Conservation (phyloP, 805 yeast species). For the Ogataea chonburiensis region DNA sequence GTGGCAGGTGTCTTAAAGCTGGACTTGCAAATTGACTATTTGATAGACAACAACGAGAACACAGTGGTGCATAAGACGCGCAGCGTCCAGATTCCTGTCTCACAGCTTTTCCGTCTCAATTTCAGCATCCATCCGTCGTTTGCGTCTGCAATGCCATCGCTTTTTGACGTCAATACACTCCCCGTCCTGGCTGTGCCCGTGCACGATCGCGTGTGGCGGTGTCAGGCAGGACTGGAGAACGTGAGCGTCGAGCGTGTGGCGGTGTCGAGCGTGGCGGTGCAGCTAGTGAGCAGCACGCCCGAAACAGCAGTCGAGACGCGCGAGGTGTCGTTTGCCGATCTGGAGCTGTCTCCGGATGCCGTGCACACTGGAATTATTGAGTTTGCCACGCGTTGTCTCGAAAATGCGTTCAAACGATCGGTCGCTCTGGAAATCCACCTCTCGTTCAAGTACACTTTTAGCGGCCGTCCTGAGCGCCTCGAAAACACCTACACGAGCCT, state of each 20-base stretch:
- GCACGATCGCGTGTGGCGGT: slow-evolving; percentile 39
- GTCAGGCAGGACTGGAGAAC: slow-evolving; percentile 32
- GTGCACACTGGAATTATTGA: slow-evolving; percentile 11
- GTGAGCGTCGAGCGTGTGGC: slow-evolving; percentile 30
- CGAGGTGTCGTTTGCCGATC: neutral
- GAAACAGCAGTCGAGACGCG: slow-evolving; percentile 13
- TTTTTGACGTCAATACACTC: slow-evolving; percentile 20
- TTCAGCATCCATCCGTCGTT: slow-evolving; percentile 35
- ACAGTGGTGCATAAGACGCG: slow-evolving; percentile 30
- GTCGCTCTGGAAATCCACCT: slow-evolving; percentile 24
- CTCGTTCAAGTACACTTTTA: slow-evolving; percentile 18
- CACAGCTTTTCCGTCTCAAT: slow-evolving; percentile 31
- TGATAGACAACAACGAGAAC: slow-evolving; percentile 31
- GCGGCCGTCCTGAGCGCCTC: slow-evolving; percentile 5
- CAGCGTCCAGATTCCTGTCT: slow-evolving; percentile 26
- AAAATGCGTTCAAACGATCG: slow-evolving; percentile 19
- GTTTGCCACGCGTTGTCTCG: slow-evolving; percentile 20
- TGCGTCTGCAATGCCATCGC: slow-evolving; percentile 29
- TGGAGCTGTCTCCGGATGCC: slow-evolving; percentile 2
- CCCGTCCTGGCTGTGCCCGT: slow-evolving; percentile 25
- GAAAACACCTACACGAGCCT: slow-evolving; percentile 35
- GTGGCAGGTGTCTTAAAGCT: slow-evolving; percentile 20
- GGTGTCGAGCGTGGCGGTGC: slow-evolving; percentile 33
- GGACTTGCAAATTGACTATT: slow-evolving; percentile 24
- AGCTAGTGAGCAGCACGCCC: slow-evolving; percentile 8